Conservation (phyloP, 1,284 basidiomycete genomes). For the Takashimella tepidaria region DNA sequence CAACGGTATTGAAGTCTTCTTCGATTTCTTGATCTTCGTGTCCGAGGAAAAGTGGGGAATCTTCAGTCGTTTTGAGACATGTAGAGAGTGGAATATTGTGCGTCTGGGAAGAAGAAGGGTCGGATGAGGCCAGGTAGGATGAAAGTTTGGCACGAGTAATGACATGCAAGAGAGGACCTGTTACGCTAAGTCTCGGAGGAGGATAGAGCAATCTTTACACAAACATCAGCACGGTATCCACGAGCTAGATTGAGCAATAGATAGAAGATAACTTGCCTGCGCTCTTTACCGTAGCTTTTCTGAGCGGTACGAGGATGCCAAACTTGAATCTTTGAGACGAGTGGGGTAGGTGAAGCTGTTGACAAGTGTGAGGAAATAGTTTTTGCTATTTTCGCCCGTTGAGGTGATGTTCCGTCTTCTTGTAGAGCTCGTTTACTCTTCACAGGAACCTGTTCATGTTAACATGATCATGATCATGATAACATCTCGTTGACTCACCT, state of each 20-base stretch:
- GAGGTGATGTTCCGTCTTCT: slow-evolving; percentile 5
- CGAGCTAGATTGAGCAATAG: too few relatives aligned
- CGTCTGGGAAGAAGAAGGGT: slow-evolving; percentile 24
- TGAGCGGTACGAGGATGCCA: slow-evolving; percentile 43
- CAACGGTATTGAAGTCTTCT: too few relatives aligned
- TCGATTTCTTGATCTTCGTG: too few relatives aligned
- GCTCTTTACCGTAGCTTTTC: slow-evolving; percentile 43
- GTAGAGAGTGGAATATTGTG: slow-evolving; percentile 19
- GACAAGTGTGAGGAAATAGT: slow-evolving; percentile 8
- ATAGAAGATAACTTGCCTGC: slow-evolving; percentile 25
- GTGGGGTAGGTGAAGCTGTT: too few relatives aligned
- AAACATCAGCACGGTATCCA: too few relatives aligned
- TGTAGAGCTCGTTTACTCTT: not conserved
- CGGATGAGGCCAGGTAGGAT: slow-evolving; percentile 3
- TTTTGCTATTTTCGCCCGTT: slow-evolving; percentile 9
- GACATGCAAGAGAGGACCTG: slow-evolving; percentile 22
- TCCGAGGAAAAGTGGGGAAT: too few relatives aligned
- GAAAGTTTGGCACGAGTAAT: slow-evolving; percentile 23
- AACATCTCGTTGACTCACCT: not conserved
- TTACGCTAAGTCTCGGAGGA: slow-evolving; percentile 36
- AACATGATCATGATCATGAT: slow-evolving; percentile 1
- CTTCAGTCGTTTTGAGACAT: too few relatives aligned
- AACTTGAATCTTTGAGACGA: slow-evolving; percentile 29
- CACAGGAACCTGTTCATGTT: not conserved
- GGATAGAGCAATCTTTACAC: slow-evolving; percentile 38